These are phyloP conservation scores for Artemisia tridentata DNA, from an alignment of 129 eudicot genomes.

Conservation along the genomic window DNA sequence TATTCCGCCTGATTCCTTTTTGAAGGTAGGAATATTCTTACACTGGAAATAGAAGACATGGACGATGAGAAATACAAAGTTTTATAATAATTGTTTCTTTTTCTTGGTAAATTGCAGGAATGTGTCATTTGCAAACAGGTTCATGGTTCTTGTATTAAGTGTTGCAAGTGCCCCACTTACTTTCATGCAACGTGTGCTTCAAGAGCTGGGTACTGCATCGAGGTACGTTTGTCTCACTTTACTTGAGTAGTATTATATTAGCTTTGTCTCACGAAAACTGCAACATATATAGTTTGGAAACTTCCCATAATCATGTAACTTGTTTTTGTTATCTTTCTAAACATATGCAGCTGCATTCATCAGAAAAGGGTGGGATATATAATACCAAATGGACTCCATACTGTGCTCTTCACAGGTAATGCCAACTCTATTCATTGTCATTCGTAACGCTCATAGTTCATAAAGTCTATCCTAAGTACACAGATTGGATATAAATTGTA, in stretches of 20 bases:
- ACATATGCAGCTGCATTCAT: conserved; percentile 60
- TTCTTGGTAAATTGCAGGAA: conserved; percentile 42
- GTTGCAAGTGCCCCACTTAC: conserved; percentile 79
- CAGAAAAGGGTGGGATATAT: conserved; percentile 58
- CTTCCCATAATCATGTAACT: background rate
- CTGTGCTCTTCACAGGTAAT: conserved; percentile 78
- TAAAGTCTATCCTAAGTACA: no score
- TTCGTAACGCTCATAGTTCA: no score
- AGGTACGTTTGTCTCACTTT: conserved; percentile 47
- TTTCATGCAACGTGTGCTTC: conserved; percentile 54
- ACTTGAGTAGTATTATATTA: background rate
- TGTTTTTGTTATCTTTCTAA: background rate
- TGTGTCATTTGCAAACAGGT: conserved; percentile 78
- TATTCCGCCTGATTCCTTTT: conserved; percentile 62
- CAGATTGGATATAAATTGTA: no score
- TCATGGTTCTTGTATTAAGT: conserved; percentile 85
- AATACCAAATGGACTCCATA: conserved; percentile 65
- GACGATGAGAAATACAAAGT: background rate
- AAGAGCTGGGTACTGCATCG: conserved; percentile 87
- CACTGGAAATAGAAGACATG: background rate
- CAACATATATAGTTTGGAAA: no score
- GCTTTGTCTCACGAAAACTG: background rate
- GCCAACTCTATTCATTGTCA: background rate
- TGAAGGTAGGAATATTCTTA: conserved; percentile 28
- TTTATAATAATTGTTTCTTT: conserved; percentile 16